A percentile compares a stretch with the other conserved stretches of the same genome.
Evolutionary conservation across 306 rosid genomes (phyloP).

Genomic region (Lathyrus aphaca): DNA sequence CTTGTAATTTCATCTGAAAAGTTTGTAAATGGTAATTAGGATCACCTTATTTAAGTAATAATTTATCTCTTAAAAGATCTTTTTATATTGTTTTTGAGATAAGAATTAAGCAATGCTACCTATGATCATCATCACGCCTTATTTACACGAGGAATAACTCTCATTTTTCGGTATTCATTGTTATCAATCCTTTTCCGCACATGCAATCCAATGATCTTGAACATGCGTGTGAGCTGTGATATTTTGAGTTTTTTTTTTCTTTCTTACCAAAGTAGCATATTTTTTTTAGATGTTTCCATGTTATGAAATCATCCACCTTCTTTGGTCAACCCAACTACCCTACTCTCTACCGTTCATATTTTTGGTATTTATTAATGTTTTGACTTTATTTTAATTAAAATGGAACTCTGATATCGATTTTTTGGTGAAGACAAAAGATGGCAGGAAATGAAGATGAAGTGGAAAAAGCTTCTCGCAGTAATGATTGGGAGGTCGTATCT

Average conservation of each 20-base stretch:
- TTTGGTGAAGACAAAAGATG: slow-evolving; percentile 58
- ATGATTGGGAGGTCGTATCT: slow-evolving; percentile 96
- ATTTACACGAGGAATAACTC: not conserved
- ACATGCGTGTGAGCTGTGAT: slow-evolving; percentile 19
- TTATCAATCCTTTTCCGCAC: not conserved
- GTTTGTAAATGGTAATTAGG: not conserved
- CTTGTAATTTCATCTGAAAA: not conserved
- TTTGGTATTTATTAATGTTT: slow-evolving; percentile 21
- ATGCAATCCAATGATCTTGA: slow-evolving; percentile 9
- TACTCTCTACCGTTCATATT: not conserved
- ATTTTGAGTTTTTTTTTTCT: not conserved
- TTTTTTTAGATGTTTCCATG: slow-evolving; percentile 2
- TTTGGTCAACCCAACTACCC: not conserved
- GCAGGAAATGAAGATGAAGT: slow-evolving; percentile 71
- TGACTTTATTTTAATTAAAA: slow-evolving; percentile 25
- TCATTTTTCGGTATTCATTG: not conserved
- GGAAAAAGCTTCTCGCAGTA: slow-evolving; percentile 71
- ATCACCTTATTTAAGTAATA: not conserved
- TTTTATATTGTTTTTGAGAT: not conserved
- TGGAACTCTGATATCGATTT: slow-evolving; percentile 36
- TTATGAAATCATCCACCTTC: not conserved
- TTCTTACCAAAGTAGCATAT: not conserved
- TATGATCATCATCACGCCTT: not conserved
- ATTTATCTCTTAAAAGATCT: not conserved
- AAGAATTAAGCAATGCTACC: slow-evolving; percentile 6